Conservation (phyloP, 2,329 filamentous ascomycete genomes). For the Metarhizium rileyi region DNA sequence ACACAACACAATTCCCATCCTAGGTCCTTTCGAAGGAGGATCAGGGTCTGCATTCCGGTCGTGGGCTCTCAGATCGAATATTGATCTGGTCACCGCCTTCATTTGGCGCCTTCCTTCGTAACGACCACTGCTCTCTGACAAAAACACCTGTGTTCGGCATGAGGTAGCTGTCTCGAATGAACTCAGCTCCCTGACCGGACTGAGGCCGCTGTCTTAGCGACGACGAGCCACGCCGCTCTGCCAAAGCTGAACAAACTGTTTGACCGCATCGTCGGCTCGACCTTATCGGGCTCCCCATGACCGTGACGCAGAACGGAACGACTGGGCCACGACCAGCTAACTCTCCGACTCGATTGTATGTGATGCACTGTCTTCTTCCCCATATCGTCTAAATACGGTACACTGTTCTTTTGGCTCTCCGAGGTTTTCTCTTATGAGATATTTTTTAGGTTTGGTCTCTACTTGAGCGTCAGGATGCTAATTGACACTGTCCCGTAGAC, state of each 20-base stretch:
- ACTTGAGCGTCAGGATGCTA: not conserved
- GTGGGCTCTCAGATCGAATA: not conserved
- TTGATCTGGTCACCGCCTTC: not conserved
- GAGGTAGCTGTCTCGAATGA: constrained; percentile 44
- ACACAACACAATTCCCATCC: not conserved
- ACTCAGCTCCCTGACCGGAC: constrained; percentile 53
- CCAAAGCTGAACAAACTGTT: constrained; percentile 14
- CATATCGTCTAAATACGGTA: no score
- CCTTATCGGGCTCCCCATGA: constrained; percentile 20
- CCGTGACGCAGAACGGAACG: constrained; percentile 40
- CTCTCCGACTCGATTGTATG: constrained; percentile 46
- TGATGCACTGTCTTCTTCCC: constrained; percentile 12
- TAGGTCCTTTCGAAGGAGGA: not conserved
- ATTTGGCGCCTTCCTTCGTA: not conserved
- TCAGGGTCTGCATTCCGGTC: not conserved
- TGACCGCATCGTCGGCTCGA: constrained; percentile 11
- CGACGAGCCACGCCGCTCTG: constrained; percentile 16
- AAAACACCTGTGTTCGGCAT: constrained; percentile 32
- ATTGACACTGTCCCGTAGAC: not conserved
- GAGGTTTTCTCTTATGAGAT: not conserved
- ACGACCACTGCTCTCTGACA: constrained; percentile 4
- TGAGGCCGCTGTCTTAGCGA: constrained; percentile 29
- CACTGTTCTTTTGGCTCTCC: not conserved
- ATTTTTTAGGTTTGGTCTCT: not conserved
- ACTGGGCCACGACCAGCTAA: constrained; percentile 50